Evolutionary conservation across 371 early-diverging fungal species (phyloP), one percentile per base, ranked within the genome.

Genomic region (Batrachochytrium dendrobatidis): DNA sequence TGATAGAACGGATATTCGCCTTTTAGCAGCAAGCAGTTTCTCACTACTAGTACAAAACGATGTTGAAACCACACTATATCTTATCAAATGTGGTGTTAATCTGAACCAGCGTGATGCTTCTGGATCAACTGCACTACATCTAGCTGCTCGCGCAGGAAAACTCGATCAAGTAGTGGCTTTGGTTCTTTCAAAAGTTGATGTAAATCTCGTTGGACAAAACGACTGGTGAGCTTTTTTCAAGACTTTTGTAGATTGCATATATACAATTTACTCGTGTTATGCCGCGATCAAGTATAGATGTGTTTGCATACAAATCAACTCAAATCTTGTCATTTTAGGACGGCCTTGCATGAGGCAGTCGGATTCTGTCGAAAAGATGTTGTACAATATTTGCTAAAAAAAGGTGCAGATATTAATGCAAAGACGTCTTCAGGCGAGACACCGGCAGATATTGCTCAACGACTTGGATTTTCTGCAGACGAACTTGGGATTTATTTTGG

Each of bases 261-360:
- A 26, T 24, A 44, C 24, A 6, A 53, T 29, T 6, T 20, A 15
- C 30, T 63, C 6, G 18, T 17, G 22, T n/a, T 7, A 7, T 43
- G 17, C 17, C 17, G 17, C 24, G 25, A n/a, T 51, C 3, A 18
- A 22, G 0, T 56, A 24, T 1, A 8, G 29, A 24, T 20, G n/a
- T 24, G 17, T 12, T 29, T 56, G 17, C 18, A 45, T 17, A 7
- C 0, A 18, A 25, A 7, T 56, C 17, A 35, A 30, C 32, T 20
- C 10, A 10, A n/a, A 7, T 59, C 51, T 45, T 15, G 24, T 20
- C 10, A 26, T 28, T 6, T 15, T 30, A 73, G 74, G 74, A 71
- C 74, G 2, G 51, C 69, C 6, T 52, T 74, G 10, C 74, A 74
- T 39, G 74, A 74, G 51, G 71, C 74, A 15, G 33, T 68, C 28